Evolutionary conservation across 106 monocot species (phyloP), one percentile per base, ranked within the genome.

Genomic region (Iris macrosiphon): DNA sequence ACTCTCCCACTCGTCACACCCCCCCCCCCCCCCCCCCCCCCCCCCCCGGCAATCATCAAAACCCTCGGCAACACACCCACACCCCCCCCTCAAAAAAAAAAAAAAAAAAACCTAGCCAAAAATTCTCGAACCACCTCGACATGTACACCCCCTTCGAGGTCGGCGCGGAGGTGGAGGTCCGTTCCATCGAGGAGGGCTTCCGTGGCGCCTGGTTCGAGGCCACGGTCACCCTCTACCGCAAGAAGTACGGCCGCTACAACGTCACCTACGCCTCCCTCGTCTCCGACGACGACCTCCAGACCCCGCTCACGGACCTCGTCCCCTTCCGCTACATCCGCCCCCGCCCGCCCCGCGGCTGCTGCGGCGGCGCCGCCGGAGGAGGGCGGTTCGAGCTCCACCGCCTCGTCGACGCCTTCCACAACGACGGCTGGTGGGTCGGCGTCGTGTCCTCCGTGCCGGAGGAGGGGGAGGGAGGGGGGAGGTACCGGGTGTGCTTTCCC

Each of bases 361-460:
- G 15, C 28, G 46, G 29, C 50, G 20, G 4, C 9, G 10, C 7
- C 17, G 8, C 23, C 21, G 3, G 13, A 2, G 16, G 9, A 16
- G 9, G 4, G 43, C 15, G 9, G 37, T 57, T 70, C 40, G 24
- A 16, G n/a, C 21, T 75, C 18, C 22, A 68, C 21, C 71, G 73
- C 51, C 2, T 3, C 29, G 77, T 87, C 37, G 87, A 87, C 22
- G 87, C 67, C 37, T 68, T 51, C 62, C 41, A 64, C 75, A 75
- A 78, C 15, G 87, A 78, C 29, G 78, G 74, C 27, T 87, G 87
- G 87, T 82, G 81, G 87, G 16, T 23, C 22, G 87, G 81, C 25
- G 49, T 57, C 12, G 68, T 78, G 30, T 38, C 51, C 1, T 8
- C 4, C 1, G 7, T 53, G 49, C 53, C 32, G 49, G 20, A 8